These are phyloP conservation scores for Pelargonium cotyledonis DNA, from an alignment of 441 rosid species.

Conservation along the genomic window DNA sequence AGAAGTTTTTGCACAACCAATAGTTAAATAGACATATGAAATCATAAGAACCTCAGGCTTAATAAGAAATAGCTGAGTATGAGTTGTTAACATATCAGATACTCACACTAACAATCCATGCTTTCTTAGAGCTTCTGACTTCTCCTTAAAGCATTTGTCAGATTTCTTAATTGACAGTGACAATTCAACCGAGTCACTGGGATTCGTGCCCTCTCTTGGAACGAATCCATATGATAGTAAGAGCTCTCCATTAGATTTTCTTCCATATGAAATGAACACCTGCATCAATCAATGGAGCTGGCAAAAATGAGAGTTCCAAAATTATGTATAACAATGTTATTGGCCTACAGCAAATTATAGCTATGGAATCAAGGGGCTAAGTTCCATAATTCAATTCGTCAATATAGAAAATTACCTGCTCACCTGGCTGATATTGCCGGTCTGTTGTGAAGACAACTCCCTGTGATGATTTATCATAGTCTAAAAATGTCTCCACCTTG, in stretches of 20 bases:
- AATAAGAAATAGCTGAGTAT: not conserved
- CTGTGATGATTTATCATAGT: conserved; percentile 74
- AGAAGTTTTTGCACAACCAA: too few species aligned
- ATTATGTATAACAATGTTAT: not conserved
- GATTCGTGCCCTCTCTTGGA: conserved; percentile 90
- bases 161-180: conserved; percentile 62
- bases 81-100: not conserved
- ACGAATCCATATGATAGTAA: conserved; percentile 91
- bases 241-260: conserved; percentile 88
- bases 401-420: conserved; percentile 61
- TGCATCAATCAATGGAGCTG: conserved; percentile 31
- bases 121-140: conserved; percentile 67
- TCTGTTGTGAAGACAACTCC: conserved; percentile 83
- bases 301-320: not conserved
- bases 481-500: conserved; percentile 87
- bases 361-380: not conserved
- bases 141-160: conserved; percentile 69
- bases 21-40: not conserved
- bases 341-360: not conserved
- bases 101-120: conserved; percentile 77
- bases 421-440: conserved; percentile 86
- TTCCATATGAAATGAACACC: conserved; percentile 98
- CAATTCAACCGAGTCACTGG: conserved; percentile 83
- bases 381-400: not conserved
- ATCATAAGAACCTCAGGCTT: not conserved